Percentiles rank a stretch among this genome's conserved stretches.
Evolutionary conservation across 2,329 filamentous ascomycete genomes (phyloP).

Genomic region (Chaetomiaceae sp.): DNA sequence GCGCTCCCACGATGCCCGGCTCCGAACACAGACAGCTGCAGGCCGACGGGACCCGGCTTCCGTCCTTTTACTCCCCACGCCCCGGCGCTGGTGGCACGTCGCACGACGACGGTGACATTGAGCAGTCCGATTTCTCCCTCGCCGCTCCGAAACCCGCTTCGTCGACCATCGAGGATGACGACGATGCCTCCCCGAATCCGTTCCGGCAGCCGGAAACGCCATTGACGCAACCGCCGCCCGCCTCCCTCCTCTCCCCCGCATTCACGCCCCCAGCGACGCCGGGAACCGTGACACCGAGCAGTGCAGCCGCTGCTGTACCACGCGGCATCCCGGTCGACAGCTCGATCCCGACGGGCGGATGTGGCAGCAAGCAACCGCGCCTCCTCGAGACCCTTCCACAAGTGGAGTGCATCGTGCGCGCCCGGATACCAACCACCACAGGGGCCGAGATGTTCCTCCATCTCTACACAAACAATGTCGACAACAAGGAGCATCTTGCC

Average conservation of each 20-base stretch:
- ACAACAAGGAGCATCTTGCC: constrained; percentile 93
- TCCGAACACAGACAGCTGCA: constrained; percentile 9
- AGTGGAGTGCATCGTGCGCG: constrained; percentile 91
- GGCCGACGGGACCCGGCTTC: constrained; percentile 12
- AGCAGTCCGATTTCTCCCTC: constrained; percentile 23
- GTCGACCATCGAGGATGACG: neutral
- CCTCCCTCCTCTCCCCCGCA: constrained; percentile 78
- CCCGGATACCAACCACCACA: constrained; percentile 85
- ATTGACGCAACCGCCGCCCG: constrained; percentile 38
- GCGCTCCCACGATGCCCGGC: constrained; percentile 6
- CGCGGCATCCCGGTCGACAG: constrained; percentile 58
- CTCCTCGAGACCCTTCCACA: constrained; percentile 71
- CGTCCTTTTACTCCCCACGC: constrained; percentile 31
- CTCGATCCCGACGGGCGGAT: constrained; percentile 52
- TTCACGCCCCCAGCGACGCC: constrained; percentile 70
- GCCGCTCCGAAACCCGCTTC: constrained; percentile 8
- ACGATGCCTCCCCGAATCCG: constrained; percentile 5
- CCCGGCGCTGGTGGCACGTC: constrained; percentile 17
- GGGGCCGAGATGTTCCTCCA: constrained; percentile 97
- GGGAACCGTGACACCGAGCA: constrained; percentile 50
- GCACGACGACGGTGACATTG: constrained; percentile 24
- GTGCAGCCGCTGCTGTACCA: constrained; percentile 34
- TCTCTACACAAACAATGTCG: constrained; percentile 85
- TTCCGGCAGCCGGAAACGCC: constrained; percentile 4
- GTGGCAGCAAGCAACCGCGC: constrained; percentile 60